Percentiles rank a stretch among this genome's conserved stretches.
Conservation (phyloP, 306 rosid genomes). For the Dalbergia cochinchinensis region DNA sequence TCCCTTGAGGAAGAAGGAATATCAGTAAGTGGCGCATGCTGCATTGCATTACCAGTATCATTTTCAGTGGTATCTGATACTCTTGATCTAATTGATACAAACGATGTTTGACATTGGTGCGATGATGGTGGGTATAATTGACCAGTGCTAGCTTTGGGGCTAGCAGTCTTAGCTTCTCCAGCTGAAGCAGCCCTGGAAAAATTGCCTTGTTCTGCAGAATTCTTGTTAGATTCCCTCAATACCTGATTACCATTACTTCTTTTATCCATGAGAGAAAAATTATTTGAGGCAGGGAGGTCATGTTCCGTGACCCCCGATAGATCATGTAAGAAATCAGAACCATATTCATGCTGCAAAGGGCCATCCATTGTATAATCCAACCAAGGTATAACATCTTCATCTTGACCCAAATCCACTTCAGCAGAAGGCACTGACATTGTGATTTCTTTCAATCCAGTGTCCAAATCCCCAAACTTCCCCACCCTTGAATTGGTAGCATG, state of each 20-base stretch:
- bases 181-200: conserved; percentile 59
- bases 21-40: conserved; percentile 49
- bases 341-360: conserved; percentile 69
- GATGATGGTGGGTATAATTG: conserved; percentile 59
- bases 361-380: conserved; percentile 79
- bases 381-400: conserved; percentile 85
- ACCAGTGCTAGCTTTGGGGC: conserved; percentile 52
- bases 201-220: conserved; percentile 61
- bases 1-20: conserved; percentile 62
- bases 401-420: conserved; percentile 69
- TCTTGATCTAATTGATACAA: conserved; percentile 62
- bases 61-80: conserved; percentile 53
- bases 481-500: conserved; percentile 53
- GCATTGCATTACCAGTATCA: conserved; percentile 52
- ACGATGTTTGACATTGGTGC: conserved; percentile 66
- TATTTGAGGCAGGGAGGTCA: conserved; percentile 54
- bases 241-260: conserved; percentile 58
- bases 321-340: conserved; percentile 78
- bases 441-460: conserved; percentile 65
- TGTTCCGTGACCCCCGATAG: conserved; percentile 63
- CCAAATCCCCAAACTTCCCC: conserved; percentile 67
- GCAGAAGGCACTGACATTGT: conserved; percentile 70
- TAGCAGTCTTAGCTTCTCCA: conserved; percentile 53
- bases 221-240: conserved; percentile 57
- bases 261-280: conserved; percentile 58